Evolutionary conservation across 257 asterid genomes (phyloP), one percentile per base, ranked within the genome.

Genomic region (Solanum phureja): DNA sequence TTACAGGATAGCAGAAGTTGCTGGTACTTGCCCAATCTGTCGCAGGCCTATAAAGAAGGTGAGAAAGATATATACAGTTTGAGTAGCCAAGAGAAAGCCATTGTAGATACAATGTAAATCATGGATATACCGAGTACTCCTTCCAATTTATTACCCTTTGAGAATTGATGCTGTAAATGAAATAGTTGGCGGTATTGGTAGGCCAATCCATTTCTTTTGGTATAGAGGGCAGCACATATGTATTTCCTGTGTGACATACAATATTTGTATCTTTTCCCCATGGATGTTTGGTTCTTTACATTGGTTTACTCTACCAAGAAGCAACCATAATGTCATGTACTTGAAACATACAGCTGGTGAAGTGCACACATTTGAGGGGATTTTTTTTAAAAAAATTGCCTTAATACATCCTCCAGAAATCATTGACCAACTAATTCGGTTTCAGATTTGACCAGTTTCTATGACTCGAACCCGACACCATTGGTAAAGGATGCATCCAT

Each of bases 21-120:
- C 94, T 62, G 95, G 93, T 83, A 77, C 91, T 84, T 96, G 99
- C 90, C 98, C 99, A 24, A 90, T 96, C 82, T 96, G 99, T 89
- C 96, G 99, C 40, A 90, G 94, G 56, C 91, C 40, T 87, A 93
- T 91, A 34, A 95, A 91, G 93, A 93, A 90, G 91, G 99, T 93
- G 90, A 94, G 92, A 87, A 95, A 92, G 93, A 96, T 96, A 87
- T 94, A 90, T 91, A 90, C 98, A 27, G 96, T 93, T 91, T 96
- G 93, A 96, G 88, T 89, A 87, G 88, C 85, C 38, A 3, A 74
- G 37, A 29, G 24, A 46, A 46, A 46, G 69, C 16, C 40, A 49
- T 81, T 46, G 68, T 46, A 46, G 11, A 49, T 46, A 27, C 68
- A 81, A 81, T 9, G 85, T 49, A 49, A 13, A 49, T 46, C 69